A percentile compares a stretch with the other conserved stretches of the same genome.
Evolutionary conservation across 345 rosid species (phyloP).

Genomic region (Odontarrhena argentea): DNA sequence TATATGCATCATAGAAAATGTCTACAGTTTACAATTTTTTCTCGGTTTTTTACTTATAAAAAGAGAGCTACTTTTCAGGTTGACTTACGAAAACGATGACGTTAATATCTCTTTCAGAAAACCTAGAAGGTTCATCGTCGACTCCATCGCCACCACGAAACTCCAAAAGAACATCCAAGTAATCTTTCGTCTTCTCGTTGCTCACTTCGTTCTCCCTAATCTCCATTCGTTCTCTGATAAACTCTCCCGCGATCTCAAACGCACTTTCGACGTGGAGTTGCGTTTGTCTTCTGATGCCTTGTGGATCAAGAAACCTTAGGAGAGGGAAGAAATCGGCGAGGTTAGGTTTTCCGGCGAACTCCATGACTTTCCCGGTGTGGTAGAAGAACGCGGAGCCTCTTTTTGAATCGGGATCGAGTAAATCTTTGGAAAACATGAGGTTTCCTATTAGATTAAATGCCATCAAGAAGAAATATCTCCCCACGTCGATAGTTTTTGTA

Average conservation of each 20-base stretch:
- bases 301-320: constrained; percentile 70
- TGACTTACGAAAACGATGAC: constrained; percentile 62
- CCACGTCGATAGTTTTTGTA: constrained; percentile 52
- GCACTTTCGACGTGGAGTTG: constrained; percentile 64
- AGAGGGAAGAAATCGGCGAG: constrained; percentile 73
- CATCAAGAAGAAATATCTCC: constrained; percentile 70
- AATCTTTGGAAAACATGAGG: constrained; percentile 67
- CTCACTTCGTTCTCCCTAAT: background rate
- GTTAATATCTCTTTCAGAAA: constrained; percentile 63
- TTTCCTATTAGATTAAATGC: constrained; percentile 75
- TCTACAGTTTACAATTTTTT: background rate
- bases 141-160: constrained; percentile 60
- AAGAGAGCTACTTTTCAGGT: no score
- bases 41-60: no score
- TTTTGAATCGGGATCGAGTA: constrained; percentile 59
- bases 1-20: background rate
- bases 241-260: constrained; percentile 59
- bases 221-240: constrained; percentile 61
- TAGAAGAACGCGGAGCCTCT: constrained; percentile 60
- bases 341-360: constrained; percentile 75
- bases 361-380: constrained; percentile 80
- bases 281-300: constrained; percentile 64
- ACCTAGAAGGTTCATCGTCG: constrained; percentile 51
- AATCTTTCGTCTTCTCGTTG: constrained; percentile 56
- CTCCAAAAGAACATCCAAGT: constrained; percentile 73